Base-by-base conservation (phyloP, 345 rosid genomes). In the Salix dunnii region DNA sequence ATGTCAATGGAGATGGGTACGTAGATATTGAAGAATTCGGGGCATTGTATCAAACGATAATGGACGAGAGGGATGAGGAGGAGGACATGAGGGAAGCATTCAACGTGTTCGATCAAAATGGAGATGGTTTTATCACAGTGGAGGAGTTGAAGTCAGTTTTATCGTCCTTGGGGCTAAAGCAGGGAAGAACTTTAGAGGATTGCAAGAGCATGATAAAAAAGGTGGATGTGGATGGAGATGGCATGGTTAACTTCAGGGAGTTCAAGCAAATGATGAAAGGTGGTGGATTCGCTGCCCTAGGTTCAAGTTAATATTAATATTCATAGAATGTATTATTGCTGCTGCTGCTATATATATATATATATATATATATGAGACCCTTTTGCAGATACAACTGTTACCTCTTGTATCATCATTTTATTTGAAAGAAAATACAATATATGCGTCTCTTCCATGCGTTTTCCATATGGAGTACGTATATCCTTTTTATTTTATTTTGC, bases 221-320 rank as follows among this genome's bases (percentile, higher is more conserved):
- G 85, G 98, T 93, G 30, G 98, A 93, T 31, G 96, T 83, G 27
- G 99, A 96, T 79, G 99, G 99, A 60, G 99, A 93, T 81, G 99
- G 98, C 7, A 93, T 84, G 97, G 91, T 96, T 13, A 81, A 92
- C 77, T 92, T 79, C 75, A 87, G 82, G 36, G 99, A 96, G 89
- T 96, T 96, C 78, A 89, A 88, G 78, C 97, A 91, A 77, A 96
- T 93, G 98, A 96, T 92, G 93, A 90, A 91, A 80, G 94, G 90
- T 43, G 96, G 91, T 20, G 98, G 98, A 7, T 92, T 96, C 73
- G 94, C 98, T 55, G 96, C 97, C 23, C 76, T 95, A 70, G 88
- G 78, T 49, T 91, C 87, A 61, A 40, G 74, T 78, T 82, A 76
- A 86, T 60, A 11, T 30, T n/a, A 25, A 46, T 23, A 10, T 9